phyloP scores from a whole-genome alignment of 129 eudicot genomes.

The Escallonia rubra region DNA sequence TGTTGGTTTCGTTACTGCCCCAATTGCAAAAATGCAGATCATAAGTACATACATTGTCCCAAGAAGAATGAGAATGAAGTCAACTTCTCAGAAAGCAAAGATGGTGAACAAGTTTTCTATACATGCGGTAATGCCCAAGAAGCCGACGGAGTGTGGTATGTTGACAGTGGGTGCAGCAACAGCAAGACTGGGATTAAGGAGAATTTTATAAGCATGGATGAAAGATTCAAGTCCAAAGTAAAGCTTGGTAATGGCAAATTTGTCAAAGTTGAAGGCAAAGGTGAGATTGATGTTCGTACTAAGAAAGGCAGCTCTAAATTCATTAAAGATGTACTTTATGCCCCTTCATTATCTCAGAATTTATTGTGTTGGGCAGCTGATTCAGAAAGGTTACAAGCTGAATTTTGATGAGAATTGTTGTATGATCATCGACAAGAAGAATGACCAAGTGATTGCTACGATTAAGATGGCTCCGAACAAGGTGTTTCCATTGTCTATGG shows the following conservation, averaged over 20 bases:
- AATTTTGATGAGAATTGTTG: background rate
- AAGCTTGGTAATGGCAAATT: background rate
- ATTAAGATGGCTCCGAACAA: no score
- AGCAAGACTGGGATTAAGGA: background rate
- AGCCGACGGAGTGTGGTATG: background rate
- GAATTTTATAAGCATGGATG: background rate
- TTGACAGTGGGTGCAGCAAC: background rate
- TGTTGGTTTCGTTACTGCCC: no score
- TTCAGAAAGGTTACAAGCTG: background rate
- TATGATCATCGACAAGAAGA: no score
- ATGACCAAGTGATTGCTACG: no score
- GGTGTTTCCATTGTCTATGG: background rate
- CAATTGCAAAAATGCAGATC: no score
- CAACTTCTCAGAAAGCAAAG: no score
- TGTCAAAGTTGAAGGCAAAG: background rate
- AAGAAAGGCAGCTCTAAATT: background rate
- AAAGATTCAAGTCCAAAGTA: background rate
- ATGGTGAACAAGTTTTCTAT: no score
- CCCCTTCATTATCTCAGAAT: background rate
- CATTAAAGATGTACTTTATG: background rate
- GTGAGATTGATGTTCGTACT: background rate
- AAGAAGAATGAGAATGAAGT: no score
- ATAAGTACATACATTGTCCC: no score
- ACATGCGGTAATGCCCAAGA: no score
- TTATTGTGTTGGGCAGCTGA: background rate